Evolutionary conservation across 106 monocot species (phyloP).

Genomic region (Triglochin maritima): DNA sequence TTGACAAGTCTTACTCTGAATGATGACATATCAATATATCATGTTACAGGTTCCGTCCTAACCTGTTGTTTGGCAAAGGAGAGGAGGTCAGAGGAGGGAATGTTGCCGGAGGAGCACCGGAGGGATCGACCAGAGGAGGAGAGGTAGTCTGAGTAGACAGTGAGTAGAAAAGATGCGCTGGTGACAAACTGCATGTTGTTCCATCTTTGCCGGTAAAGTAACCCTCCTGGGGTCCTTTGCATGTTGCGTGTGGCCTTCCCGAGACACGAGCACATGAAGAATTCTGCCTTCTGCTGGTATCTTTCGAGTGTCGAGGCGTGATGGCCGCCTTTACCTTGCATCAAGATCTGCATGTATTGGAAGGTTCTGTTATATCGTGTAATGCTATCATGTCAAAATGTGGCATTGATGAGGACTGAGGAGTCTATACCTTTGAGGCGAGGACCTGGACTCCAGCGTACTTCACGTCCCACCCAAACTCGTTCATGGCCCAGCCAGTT

Average conservation of each 20-base stretch:
- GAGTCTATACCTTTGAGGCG: conserved; percentile 49
- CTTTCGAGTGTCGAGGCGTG: conserved; percentile 35
- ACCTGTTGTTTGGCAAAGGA: conserved; percentile 65
- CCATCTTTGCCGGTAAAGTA: conserved; percentile 85
- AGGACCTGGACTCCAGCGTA: conserved; percentile 85
- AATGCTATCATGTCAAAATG: too few species aligned
- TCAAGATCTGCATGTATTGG: conserved; percentile 35
- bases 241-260: conserved; percentile 61
- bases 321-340: conserved; percentile 53
- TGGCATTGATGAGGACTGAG: not conserved
- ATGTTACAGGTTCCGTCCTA: not conserved
- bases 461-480: conserved; percentile 99
- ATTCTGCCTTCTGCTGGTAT: conserved; percentile 74
- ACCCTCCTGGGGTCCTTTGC: conserved; percentile 67
- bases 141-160: conserved; percentile 86
- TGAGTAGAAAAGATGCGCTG: conserved; percentile 71
- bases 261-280: conserved; percentile 75
- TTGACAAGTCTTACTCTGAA: too few species aligned
- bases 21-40: too few species aligned
- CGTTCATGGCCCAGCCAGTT: conserved; percentile 76
- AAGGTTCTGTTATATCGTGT: not conserved
- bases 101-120: conserved; percentile 45
- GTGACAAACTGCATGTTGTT: conserved; percentile 95
- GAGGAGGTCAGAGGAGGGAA: conserved; percentile 45
- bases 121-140: conserved; percentile 26